phyloP scores from a whole-genome alignment of 441 rosid species.

The Daphne laureola region DNA sequence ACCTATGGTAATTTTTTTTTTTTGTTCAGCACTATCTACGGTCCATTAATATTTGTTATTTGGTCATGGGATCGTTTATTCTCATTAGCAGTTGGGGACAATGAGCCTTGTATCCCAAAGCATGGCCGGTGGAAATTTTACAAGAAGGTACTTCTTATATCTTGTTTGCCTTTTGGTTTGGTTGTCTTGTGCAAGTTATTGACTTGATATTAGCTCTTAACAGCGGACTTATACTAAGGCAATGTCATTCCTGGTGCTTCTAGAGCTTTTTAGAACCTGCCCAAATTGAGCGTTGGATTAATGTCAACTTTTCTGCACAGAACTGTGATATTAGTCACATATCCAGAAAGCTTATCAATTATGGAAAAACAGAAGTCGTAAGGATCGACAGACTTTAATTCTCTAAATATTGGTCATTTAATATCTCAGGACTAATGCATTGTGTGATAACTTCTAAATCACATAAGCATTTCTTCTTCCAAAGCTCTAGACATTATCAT shows the following conservation, averaged over 20 bases:
- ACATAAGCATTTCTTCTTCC: too few relatives aligned
- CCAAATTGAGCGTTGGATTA: constrained; percentile 51
- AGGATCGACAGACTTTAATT: too few relatives aligned
- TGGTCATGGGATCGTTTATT: constrained; percentile 12
- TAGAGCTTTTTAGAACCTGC: constrained; percentile 49
- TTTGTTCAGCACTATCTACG: background rate
- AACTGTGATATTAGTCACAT: constrained; percentile 45
- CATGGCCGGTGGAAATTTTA: constrained; percentile 96
- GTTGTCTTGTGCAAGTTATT: too few relatives aligned
- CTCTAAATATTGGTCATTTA: too few relatives aligned
- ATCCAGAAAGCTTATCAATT: too few relatives aligned
- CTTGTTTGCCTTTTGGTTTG: background rate
- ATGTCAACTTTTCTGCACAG: constrained; percentile 90
- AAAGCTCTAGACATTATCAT: too few relatives aligned
- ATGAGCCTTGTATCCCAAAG: constrained; percentile 49
- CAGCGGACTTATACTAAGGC: too few relatives aligned
- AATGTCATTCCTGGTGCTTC: background rate
- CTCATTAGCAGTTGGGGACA: constrained; percentile 69
- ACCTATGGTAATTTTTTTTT: constrained; percentile 48
- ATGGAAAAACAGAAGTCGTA: too few relatives aligned
- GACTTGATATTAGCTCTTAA: too few relatives aligned
- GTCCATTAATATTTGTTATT: background rate
- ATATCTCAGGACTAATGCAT: too few relatives aligned
- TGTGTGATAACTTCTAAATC: too few relatives aligned
- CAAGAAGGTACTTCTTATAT: constrained; percentile 45